Conservation (phyloP, 1,139 yeast species). For the Pichia sp. region DNA sequence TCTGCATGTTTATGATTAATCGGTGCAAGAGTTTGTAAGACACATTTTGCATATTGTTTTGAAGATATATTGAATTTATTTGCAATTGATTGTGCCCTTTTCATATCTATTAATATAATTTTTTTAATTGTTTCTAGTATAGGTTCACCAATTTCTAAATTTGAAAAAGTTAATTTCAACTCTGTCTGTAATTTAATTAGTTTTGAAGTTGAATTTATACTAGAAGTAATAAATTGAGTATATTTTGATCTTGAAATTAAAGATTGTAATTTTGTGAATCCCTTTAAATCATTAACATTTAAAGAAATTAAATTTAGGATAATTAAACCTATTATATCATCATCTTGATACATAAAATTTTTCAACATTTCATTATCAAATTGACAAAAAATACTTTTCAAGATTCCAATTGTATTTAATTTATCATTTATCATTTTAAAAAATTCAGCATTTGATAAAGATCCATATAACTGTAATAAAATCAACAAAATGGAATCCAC, state of each 20-base stretch:
- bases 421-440: conserved; percentile 47
- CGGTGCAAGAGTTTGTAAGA: conserved; percentile 48
- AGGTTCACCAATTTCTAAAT: conserved; percentile 34
- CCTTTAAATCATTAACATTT: no score
- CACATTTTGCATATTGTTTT: conserved; percentile 58
- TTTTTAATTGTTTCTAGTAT: conserved; percentile 49
- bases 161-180: conserved; percentile 43
- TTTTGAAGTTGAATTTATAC: conserved; percentile 17
- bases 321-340: conserved; percentile 43
- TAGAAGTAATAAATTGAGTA: not conserved
- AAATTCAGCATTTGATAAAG: conserved; percentile 47
- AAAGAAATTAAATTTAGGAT: conserved; percentile 35
- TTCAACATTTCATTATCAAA: conserved; percentile 33
- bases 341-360: conserved; percentile 59
- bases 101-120: conserved; percentile 53
- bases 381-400: conserved; percentile 4
- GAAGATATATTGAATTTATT: conserved; percentile 60
- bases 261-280: conserved; percentile 1
- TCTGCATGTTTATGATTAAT: conserved; percentile 48
- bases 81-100: conserved; percentile 49
- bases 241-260: conserved; percentile 1
- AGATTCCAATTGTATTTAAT: conserved; percentile 32
- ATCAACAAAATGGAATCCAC: conserved; percentile 60
- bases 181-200: conserved; percentile 17
- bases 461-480: conserved; percentile 45